Evolutionary conservation across 345 rosid species (phyloP), one percentile per base, ranked within the genome.

Genomic region (Eucalyptus camaldulensis): DNA sequence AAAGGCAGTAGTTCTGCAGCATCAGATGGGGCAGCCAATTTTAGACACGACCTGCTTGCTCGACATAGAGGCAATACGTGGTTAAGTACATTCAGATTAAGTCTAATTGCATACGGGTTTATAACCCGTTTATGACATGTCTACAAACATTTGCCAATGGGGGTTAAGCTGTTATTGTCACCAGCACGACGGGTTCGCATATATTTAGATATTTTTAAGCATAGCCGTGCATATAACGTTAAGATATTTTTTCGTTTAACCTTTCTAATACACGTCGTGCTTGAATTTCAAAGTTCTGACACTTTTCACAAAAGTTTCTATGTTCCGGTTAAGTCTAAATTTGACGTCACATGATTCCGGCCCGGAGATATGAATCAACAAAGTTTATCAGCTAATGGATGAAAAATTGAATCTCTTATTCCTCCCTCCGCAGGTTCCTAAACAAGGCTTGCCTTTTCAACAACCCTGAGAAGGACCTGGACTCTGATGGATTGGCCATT

Each of bases 371-470:
- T 37, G 81, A 72, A 37, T 19, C 44, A 19, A 37, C 45, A 10
- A 37, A 37, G 81, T 33, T 29, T 51, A 54, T 54, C 60, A 50
- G 7, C 44, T 27, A 47, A 19, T 25, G 86, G 33, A 72, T 60
- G 67, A 60, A 60, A 60, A 60, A 27, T 62, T 13, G 69, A 3
- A 62, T 24, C 40, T 58, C 11, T 47, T 31, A 27, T 80, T 44
- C 43, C 47, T 76, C 19, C 22, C 60, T 69, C 47, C 8, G 25
- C 90, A 94, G 95, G 87, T 92, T 89, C 85, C 86, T 95, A 17
- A 95, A 94, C 93, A 93, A 91, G 90, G 95, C 96, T 29, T 93
- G 97, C 90, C 16, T 95, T 33, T 87, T 95, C 13, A 86, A 13
- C 90, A 89, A 90, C 88, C 92, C 92, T 15, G 91, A 88, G 67